A percentile compares a stretch with the other conserved stretches of the same genome.
These are phyloP conservation scores for Alternaria panax DNA, from an alignment of 2,329 filamentous ascomycete species.

Conservation along the genomic window DNA sequence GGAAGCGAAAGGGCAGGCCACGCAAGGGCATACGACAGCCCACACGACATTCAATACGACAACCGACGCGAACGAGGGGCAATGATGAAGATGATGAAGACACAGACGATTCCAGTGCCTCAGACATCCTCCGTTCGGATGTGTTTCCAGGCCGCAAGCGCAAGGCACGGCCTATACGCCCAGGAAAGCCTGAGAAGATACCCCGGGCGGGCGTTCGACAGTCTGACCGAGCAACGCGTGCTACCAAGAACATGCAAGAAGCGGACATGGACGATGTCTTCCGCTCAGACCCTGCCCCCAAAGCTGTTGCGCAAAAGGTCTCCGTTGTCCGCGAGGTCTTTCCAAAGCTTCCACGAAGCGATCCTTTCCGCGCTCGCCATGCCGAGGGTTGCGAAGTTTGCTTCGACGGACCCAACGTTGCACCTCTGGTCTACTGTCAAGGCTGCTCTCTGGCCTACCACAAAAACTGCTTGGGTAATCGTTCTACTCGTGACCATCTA, in stretches of 20 bases:
- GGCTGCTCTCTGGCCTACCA: constrained; percentile 88
- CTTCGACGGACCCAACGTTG: constrained; percentile 65
- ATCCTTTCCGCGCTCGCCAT: constrained; percentile 75
- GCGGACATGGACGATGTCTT: constrained; percentile 66
- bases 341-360: constrained; percentile 64
- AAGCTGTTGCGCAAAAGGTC: constrained; percentile 59
- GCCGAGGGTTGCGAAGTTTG: constrained; percentile 77
- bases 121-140: constrained; percentile 53
- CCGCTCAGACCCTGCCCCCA: constrained; percentile 53
- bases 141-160: constrained; percentile 50
- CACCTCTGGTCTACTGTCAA: constrained; percentile 83
- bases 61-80: constrained; percentile 14
- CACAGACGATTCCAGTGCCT: constrained; percentile 38
- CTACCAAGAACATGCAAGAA: constrained; percentile 61
- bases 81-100: constrained; percentile 36
- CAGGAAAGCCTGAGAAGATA: constrained; percentile 26
- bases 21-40: constrained; percentile 31
- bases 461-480: constrained; percentile 78
- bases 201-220: constrained; percentile 48
- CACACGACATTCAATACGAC: constrained; percentile 41
- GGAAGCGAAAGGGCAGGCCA: constrained; percentile 24
- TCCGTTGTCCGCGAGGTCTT: constrained; percentile 76
- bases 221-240: constrained; percentile 56
- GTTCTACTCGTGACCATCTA: constrained; percentile 79
- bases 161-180: constrained; percentile 35